Base-by-base conservation (phyloP, 345 rosid genomes). In the Salix udensis region DNA sequence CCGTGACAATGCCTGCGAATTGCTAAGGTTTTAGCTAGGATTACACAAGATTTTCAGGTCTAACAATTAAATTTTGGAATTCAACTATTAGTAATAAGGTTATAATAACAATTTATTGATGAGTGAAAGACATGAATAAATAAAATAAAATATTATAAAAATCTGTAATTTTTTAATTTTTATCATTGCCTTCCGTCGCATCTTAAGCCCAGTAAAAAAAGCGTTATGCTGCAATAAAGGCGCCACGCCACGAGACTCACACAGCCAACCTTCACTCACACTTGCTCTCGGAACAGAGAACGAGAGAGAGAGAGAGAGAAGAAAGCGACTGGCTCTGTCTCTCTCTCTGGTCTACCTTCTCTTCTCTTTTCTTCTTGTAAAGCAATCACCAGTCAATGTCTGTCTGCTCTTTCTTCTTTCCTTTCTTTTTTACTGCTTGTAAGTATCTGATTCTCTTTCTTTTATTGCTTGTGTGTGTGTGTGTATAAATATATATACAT, bases 271-370 rank as follows among this genome's bases (percentile, higher is more conserved):
- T 10, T 58, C 28, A 58, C 28, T 55, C 62, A 3, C 64, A 58
- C 64, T 58, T 58, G 28, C 64, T 58, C 64, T 58, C 12, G 23
- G 64, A n/a, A 58, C 64, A 58, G 64, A 58, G 64, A 58, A n/a
- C 14, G 23, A 58, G 6, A 58, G 62, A 58, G 28, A 58, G 14
- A 13, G 62, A 10, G 10, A 55, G 21, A 55, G 30, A 28, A 23
- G 62, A 55, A 3, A 55, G 62, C 4, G 64, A 23, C 28, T 9
- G 24, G 4, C 14, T 23, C 23, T 58, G 4, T 1, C 5, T 58
- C 23, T 58, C 13, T 9, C 28, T 23, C 64, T 58, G 76, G 70
- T 77, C 74, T 79, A 79, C 84, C 26, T 67, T 52, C 75, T 50
- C 75, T 48, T n/a, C 68, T 11, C 40, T 40, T 73, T 48, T n/a